A percentile compares a stretch with the other conserved stretches of the same genome.
Conservation (phyloP, 2,329 filamentous ascomycete species). For the Tolypocladium endophyticum region DNA sequence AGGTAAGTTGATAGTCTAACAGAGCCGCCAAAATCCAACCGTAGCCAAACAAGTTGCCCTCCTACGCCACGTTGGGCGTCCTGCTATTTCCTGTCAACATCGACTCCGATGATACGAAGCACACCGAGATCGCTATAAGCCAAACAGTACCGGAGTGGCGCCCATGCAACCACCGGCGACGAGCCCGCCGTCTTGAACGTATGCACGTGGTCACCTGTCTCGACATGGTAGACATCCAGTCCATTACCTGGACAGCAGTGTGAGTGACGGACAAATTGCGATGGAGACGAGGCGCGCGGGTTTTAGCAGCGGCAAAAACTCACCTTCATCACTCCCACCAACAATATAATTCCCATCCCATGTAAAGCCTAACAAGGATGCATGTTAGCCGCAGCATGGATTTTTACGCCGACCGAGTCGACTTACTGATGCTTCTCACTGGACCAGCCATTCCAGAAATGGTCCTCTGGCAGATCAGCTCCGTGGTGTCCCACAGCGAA, state of each 20-base stretch:
- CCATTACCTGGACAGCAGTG: constrained; percentile 35
- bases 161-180: constrained; percentile 62
- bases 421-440: constrained; percentile 56
- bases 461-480: constrained; percentile 67
- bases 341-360: constrained; percentile 69
- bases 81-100: constrained; percentile 29
- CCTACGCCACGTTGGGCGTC: too few relatives aligned
- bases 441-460: constrained; percentile 59
- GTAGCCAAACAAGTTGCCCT: neutral
- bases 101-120: constrained; percentile 57
- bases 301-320: constrained; percentile 6
- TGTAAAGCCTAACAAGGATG: constrained; percentile 47
- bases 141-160: constrained; percentile 62
- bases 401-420: neutral
- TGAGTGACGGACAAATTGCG: neutral
- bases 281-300: neutral
- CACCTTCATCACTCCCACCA: constrained; percentile 63
- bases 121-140: constrained; percentile 62
- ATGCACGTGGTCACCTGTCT: constrained; percentile 63
- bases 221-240: constrained; percentile 60
- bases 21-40: neutral
- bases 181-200: constrained; percentile 58
- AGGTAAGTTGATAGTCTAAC: neutral
- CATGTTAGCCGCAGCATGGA: neutral
- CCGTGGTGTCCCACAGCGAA: constrained; percentile 65